Percentiles rank a stretch among this genome's conserved stretches.
Conservation (phyloP, 2,329 filamentous ascomycete genomes). For the Sodiomyces alkalinus region DNA sequence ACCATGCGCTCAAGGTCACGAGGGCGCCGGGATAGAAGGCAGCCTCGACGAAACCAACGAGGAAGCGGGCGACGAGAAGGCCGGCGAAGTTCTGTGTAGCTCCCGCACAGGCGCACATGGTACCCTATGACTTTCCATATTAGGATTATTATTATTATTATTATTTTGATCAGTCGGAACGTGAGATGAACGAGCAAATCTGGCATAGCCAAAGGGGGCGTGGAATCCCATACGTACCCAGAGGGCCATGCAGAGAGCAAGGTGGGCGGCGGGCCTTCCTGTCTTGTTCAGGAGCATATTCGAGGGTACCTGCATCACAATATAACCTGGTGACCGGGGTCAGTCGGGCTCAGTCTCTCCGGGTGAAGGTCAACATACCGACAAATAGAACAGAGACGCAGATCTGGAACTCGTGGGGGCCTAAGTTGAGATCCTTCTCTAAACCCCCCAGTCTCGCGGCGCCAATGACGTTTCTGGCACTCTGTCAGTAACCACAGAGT, state of each 20-base stretch:
- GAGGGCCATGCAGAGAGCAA: constrained; percentile 20
- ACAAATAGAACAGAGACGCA: constrained; percentile 6
- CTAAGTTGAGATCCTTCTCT: constrained; percentile 17
- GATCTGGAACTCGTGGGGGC: constrained; percentile 19
- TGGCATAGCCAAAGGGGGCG: not conserved
- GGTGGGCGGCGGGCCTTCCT: constrained; percentile 15
- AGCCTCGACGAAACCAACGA: constrained; percentile 6
- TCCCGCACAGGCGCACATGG: constrained; percentile 6
- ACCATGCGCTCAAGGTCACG: constrained; percentile 4
- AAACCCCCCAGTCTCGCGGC: constrained; percentile 34
- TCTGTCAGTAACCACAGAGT: too few relatives aligned
- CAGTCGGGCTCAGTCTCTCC: too few relatives aligned
- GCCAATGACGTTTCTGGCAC: constrained; percentile 31
- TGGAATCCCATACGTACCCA: constrained; percentile 1
- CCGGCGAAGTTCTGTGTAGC: constrained; percentile 3
- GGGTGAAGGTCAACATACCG: too few relatives aligned
- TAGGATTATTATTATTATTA: not conserved
- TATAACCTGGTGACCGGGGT: too few relatives aligned
- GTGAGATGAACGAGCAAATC: too few relatives aligned
- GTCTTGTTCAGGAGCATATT: constrained; percentile 12
- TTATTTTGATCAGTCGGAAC: too few relatives aligned
- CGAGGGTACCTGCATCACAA: constrained; percentile 12
- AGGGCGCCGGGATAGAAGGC: constrained; percentile 5
- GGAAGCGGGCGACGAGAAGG: constrained; percentile 4
- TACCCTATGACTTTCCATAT: too few relatives aligned